Evolutionary conservation across 73 alveolate genomes (phyloP), one percentile per base, ranked within the genome.

Genomic region (Stentor coeruleus): DNA sequence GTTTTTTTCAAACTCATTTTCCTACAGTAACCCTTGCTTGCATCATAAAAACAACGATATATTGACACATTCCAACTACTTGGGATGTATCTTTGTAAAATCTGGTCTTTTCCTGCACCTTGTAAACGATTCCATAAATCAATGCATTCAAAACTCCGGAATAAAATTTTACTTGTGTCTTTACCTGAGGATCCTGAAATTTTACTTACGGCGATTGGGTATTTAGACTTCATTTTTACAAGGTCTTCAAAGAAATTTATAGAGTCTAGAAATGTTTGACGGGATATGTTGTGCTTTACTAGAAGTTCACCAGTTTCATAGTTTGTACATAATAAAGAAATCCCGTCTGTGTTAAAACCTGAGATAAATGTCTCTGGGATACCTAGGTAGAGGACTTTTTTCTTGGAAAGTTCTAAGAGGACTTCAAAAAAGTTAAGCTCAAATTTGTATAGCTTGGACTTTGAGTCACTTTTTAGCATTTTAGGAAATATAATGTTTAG

Each of bases 301-400:
- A 49, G 20, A 49, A 49, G 66, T 11, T 49, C 66, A 11, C 66
- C 66, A 11, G 66, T 49, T 49, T 49, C 66, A 20, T 49, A 49
- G 66, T 49, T 49, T 6, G 66, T 49, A 11, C 28, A 49, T 6
- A 49, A 20, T 11, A 49, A 20, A 11, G 66, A 49, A 20, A 49
- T 49, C 28, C 28, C 6, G 20, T 49, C 20, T 11, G 28, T 49
- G 66, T 20, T 49, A 49, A 49, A 49, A 49, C 66, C 66, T 6
- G 28, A 49, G 66, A 49, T 49, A 49, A 49, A 49, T 49, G 66
- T 49, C 66, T 49, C 66, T 49, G 66, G 66, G 66, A 49, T 49
- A 11, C 28, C 6, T 6, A 49, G 66, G 6, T 49, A 11, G 6
- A 49, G 66, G 20, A 20, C 28, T 6, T 6, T 49, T 49, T 6